A percentile compares a stretch with the other conserved stretches of the same genome.
Conservation (phyloP, 169 alveolate genomes). For the Plasmodium reichenowi region DNA sequence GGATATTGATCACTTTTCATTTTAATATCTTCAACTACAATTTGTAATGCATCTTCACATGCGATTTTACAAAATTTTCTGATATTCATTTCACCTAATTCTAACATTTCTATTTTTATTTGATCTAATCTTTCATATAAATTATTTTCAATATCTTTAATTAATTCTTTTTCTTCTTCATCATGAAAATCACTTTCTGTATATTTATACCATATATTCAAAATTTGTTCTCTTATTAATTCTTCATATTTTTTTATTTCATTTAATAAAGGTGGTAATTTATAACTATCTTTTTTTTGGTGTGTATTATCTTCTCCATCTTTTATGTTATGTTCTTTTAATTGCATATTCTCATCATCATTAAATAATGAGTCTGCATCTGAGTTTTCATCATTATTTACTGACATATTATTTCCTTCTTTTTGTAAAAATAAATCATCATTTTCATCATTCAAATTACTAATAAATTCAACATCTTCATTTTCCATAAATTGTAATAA, state of each 20-base stretch:
- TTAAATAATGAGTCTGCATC: background rate
- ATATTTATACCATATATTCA: slow-evolving; percentile 75
- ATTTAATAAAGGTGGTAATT: slow-evolving; percentile 59
- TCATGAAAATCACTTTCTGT: slow-evolving; percentile 77
- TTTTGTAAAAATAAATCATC: slow-evolving; percentile 22
- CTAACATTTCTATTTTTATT: slow-evolving; percentile 72
- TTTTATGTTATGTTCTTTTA: background rate
- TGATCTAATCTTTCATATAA: slow-evolving; percentile 74
- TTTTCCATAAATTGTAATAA: slow-evolving; percentile 76
- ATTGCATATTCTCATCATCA: slow-evolving; percentile 10
- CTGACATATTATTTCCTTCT: slow-evolving; percentile 2
- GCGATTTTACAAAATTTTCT: slow-evolving; percentile 74
- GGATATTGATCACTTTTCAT: slow-evolving; percentile 78
- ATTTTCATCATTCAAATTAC: slow-evolving; percentile 62
- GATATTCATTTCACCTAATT: slow-evolving; percentile 71
- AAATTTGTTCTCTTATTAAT: slow-evolving; percentile 74
- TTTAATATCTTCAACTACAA: slow-evolving; percentile 67
- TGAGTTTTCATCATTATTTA: background rate
- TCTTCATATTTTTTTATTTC: slow-evolving; percentile 74
- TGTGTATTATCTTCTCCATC: slow-evolving; percentile 5
- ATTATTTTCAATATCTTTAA: slow-evolving; percentile 72
- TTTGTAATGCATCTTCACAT: slow-evolving; percentile 78
- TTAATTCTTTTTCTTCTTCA: slow-evolving; percentile 70
- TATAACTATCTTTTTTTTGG: slow-evolving; percentile 30
- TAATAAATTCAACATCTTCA: slow-evolving; percentile 73